These are phyloP conservation scores for Actinomucor elegans DNA, from an alignment of 371 early-diverging fungal genomes.

Conservation along the genomic window DNA sequence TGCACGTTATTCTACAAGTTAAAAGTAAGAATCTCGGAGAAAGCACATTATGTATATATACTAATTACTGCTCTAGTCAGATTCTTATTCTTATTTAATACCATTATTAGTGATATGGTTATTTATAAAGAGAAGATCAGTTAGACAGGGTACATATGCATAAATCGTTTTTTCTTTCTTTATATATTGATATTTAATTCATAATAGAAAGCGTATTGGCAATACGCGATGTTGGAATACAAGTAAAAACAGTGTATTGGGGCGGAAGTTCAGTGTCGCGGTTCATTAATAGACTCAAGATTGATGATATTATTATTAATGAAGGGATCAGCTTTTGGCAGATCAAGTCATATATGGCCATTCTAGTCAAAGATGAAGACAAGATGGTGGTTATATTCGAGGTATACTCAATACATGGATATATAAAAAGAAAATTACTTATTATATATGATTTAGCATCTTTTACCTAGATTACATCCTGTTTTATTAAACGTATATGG, in stretches of 20 bases:
- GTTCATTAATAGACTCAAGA: constrained; percentile 65
- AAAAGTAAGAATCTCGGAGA: too few relatives aligned
- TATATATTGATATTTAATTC: too few relatives aligned
- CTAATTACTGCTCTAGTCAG: too few relatives aligned
- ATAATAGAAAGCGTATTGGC: constrained; percentile 65
- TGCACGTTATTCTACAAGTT: too few relatives aligned
- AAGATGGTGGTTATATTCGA: constrained; percentile 71
- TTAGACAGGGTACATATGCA: constrained; percentile 2
- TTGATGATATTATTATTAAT: constrained; percentile 70
- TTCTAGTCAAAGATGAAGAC: constrained; percentile 61
- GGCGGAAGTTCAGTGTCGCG: constrained; percentile 54
- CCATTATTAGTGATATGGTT: background rate
- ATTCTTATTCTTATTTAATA: too few relatives aligned
- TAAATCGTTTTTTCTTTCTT: too few relatives aligned
- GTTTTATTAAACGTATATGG: constrained; percentile 55
- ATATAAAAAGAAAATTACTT: background rate
- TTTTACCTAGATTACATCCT: constrained; percentile 52
- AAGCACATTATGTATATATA: too few relatives aligned
- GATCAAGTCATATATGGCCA: constrained; percentile 73
- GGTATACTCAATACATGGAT: constrained; percentile 33
- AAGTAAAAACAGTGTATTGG: constrained; percentile 62
- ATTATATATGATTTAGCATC: constrained; percentile 35
- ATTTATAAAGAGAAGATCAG: background rate
- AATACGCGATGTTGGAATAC: constrained; percentile 69
- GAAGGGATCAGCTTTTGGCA: constrained; percentile 78